phyloP scores from a whole-genome alignment of 306 rosid species.

The Castanea sativa region DNA sequence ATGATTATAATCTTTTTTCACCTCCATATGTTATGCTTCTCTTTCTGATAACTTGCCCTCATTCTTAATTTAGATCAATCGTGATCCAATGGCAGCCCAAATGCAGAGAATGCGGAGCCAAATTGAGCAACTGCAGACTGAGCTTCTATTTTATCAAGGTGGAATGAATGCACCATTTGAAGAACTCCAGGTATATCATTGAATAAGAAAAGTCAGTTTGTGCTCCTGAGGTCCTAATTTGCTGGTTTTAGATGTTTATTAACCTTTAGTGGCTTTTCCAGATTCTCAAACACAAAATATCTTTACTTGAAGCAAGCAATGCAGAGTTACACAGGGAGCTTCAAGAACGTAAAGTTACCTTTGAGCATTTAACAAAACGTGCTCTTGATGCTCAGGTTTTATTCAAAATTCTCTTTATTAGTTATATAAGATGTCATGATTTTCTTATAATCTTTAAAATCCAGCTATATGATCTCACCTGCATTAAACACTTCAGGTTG shows the following conservation, averaged over 20 bases:
- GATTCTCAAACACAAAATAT: conserved; percentile 88
- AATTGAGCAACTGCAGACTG: conserved; percentile 88
- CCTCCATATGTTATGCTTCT: conserved; percentile 17
- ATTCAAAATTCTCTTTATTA: not conserved
- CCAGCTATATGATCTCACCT: conserved; percentile 7
- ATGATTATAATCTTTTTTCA: not conserved
- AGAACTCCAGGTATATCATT: conserved; percentile 71
- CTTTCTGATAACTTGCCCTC: conserved; percentile 10
- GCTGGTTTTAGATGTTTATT: conserved; percentile 15
- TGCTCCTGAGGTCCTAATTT: conserved; percentile 18
- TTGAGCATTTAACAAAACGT: conserved; percentile 40
- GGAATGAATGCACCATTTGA: conserved; percentile 71
- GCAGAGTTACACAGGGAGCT: conserved; percentile 69
- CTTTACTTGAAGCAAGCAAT: conserved; percentile 90
- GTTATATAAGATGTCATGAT: not conserved
- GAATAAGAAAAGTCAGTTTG: not conserved
- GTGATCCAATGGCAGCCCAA: conserved; percentile 86
- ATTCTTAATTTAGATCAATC: conserved; percentile 59
- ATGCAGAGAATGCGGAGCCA: conserved; percentile 78
- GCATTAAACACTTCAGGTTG: conserved; percentile 57
- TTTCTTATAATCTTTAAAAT: not conserved
- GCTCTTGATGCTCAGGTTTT: conserved; percentile 58
- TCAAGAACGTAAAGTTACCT: conserved; percentile 39
- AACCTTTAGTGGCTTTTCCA: conserved; percentile 21
- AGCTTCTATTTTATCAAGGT: conserved; percentile 73